A percentile compares a stretch with the other conserved stretches of the same genome.
These are phyloP conservation scores for Thuja plicata DNA, from an alignment of 83 land plant genomes.

Conservation along the genomic window DNA sequence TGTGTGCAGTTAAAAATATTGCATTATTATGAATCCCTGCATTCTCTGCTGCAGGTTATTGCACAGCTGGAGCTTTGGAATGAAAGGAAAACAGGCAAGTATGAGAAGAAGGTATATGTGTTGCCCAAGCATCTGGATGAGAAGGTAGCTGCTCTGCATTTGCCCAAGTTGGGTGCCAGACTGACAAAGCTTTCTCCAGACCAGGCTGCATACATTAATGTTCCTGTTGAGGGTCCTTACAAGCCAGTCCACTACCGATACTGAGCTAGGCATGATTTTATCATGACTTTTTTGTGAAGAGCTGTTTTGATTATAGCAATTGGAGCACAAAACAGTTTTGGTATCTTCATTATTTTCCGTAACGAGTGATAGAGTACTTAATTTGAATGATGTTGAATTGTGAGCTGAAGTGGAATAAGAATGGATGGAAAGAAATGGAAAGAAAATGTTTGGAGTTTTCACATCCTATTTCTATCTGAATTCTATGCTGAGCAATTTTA, in stretches of 20 bases:
- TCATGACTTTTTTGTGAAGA: background rate
- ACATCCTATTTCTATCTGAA: no score
- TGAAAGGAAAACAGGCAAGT: constrained; percentile 56
- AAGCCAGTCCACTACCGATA: background rate
- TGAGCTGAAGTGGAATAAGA: no score
- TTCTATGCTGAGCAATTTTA: no score
- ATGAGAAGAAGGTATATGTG: constrained; percentile 22
- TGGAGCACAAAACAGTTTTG: no score
- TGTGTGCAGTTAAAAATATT: background rate
- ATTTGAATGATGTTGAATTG: no score
- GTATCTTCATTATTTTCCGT: no score
- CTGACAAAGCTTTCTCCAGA: constrained; percentile 35
- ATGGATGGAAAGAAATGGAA: no score
- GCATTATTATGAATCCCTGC: background rate
- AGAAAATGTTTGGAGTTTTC: no score
- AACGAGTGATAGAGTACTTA: no score
- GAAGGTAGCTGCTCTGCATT: constrained; percentile 58
- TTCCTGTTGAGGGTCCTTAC: constrained; percentile 29
- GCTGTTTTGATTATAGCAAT: no score
- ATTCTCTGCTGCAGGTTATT: constrained; percentile 49
- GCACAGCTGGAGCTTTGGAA: constrained; percentile 88
- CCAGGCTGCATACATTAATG: constrained; percentile 37
- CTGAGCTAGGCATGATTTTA: background rate
- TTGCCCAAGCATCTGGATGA: constrained; percentile 75
- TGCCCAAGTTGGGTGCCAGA: constrained; percentile 32